Conservation (phyloP, 1,139 yeast species). For the Wickerhamomyces sp. region DNA sequence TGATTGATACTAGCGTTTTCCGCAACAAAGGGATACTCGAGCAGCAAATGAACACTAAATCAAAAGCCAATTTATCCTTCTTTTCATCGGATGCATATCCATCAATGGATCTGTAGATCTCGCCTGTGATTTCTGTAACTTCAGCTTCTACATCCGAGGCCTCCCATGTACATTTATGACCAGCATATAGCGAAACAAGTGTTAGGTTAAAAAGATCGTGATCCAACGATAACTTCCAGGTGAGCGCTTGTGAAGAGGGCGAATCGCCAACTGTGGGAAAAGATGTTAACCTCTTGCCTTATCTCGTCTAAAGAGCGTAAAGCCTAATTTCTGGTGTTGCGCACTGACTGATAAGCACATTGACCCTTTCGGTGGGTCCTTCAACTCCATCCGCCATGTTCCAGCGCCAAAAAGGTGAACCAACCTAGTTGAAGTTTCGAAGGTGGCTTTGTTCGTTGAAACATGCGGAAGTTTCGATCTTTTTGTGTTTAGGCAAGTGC, state of each 20-base stretch:
- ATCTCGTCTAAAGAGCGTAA: too few species aligned
- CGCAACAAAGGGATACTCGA: constrained; percentile 5
- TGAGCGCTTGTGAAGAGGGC: constrained; percentile 12
- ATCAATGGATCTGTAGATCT: not conserved
- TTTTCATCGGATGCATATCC: not conserved
- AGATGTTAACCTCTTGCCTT: too few species aligned
- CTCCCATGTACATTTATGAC: not conserved
- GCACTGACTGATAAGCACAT: not conserved
- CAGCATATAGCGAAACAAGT: constrained; percentile 6
- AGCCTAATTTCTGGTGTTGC: not conserved
- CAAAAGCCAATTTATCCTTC: not conserved
- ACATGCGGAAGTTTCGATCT: too few species aligned
- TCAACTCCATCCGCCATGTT: too few species aligned
- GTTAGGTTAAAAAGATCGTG: constrained; percentile 2
- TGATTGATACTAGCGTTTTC: not conserved
- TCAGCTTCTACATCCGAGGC: not conserved
- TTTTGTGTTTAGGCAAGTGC: too few species aligned
- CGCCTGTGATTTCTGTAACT: not conserved
- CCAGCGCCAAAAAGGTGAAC: too few species aligned
- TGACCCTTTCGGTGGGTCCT: too few species aligned
- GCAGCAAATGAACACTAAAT: constrained; percentile 4
- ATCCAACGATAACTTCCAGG: constrained; percentile 4
- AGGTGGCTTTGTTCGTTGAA: too few species aligned
- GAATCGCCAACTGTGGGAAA: constrained; percentile 23
- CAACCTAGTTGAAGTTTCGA: too few species aligned